phyloP scores from a whole-genome alignment of 2,329 filamentous ascomycete species.

The Thelonectria rubi region DNA sequence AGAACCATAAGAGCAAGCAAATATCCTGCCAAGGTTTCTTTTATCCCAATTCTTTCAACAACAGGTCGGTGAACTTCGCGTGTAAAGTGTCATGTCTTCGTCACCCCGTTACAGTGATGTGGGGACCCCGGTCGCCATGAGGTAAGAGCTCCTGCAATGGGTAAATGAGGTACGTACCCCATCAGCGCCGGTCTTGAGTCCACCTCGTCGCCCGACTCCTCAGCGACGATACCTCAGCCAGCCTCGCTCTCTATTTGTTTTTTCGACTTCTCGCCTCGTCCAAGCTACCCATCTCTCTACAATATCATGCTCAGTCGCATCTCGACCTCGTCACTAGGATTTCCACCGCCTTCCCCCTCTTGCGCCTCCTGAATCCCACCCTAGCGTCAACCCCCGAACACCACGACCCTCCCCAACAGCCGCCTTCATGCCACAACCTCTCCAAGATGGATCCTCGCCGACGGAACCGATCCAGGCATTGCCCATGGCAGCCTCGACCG shows the following conservation, averaged over 20 bases:
- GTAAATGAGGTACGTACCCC: slow-evolving; percentile 38
- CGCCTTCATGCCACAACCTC: slow-evolving; percentile 73
- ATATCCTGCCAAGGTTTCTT: not conserved
- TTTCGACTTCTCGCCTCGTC: slow-evolving; percentile 4
- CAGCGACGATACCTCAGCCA: slow-evolving; percentile 23
- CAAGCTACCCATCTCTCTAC: slow-evolving; percentile 18
- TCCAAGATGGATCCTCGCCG: slow-evolving; percentile 67
- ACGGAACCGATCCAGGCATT: slow-evolving; percentile 75
- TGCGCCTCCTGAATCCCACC: slow-evolving; percentile 39
- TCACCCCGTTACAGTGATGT: slow-evolving; percentile 27
- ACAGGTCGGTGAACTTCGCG: not conserved
- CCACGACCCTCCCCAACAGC: slow-evolving; percentile 31
- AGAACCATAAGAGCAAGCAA: not conserved
- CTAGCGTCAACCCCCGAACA: slow-evolving; percentile 22
- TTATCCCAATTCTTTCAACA: not conserved
- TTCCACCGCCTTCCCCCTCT: slow-evolving; percentile 32
- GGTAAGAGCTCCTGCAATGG: slow-evolving; percentile 25
- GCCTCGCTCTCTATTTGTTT: slow-evolving; percentile 21
- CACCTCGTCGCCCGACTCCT: slow-evolving; percentile 40
- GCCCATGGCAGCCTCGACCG: slow-evolving; percentile 69
- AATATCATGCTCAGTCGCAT: slow-evolving; percentile 45
- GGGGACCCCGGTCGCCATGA: slow-evolving; percentile 24
- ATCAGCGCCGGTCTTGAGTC: slow-evolving; percentile 27
- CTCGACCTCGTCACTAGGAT: slow-evolving; percentile 33
- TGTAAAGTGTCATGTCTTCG: not conserved